Evolutionary conservation across 352 stramenopile genomes (phyloP).

Genomic region (Phytopythium mirpurense): DNA sequence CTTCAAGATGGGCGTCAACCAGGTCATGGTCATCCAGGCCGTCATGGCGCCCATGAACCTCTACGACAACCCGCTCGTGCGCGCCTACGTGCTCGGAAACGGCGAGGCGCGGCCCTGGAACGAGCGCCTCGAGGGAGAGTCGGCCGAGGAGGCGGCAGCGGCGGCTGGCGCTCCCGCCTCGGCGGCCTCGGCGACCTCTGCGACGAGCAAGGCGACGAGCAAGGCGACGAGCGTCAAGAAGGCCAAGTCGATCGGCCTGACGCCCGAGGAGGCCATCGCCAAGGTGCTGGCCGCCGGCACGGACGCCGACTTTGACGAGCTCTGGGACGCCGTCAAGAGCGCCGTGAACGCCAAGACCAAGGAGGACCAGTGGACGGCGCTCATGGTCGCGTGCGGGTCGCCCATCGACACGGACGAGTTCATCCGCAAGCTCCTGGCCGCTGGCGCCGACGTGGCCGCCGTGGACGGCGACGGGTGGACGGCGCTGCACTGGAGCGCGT

Average conservation of each 20-base stretch:
- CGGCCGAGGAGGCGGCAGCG: constrained; percentile 40
- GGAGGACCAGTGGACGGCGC: constrained; percentile 73
- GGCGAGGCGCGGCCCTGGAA: constrained; percentile 68
- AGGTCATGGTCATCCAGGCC: constrained; percentile 84
- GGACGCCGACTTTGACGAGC: constrained; percentile 68
- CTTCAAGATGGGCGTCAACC: constrained; percentile 84
- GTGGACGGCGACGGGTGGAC: constrained; percentile 79
- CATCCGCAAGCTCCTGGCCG: constrained; percentile 54
- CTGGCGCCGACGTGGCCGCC: constrained; percentile 50
- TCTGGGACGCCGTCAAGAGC: constrained; percentile 55
- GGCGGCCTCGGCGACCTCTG: constrained; percentile 2
- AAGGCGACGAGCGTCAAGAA: constrained; percentile 23
- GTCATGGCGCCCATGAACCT: constrained; percentile 84
- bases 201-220: constrained; percentile 7
- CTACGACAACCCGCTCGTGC: constrained; percentile 74
- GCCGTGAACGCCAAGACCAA: constrained; percentile 62
- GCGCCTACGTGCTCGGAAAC: constrained; percentile 68
- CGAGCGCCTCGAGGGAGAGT: constrained; percentile 73
- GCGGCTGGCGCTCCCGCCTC: constrained; percentile 17
- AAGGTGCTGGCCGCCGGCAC: constrained; percentile 50
- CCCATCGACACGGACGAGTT: constrained; percentile 80
- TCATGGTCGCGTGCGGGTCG: constrained; percentile 80
- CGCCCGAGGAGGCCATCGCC: constrained; percentile 52
- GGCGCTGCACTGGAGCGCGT: constrained; percentile 79
- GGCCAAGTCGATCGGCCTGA: constrained; percentile 17